Percentiles rank a stretch among this genome's conserved stretches.
These are phyloP conservation scores for Candida insectorum DNA, from an alignment of 805 yeast genomes.

Conservation along the genomic window DNA sequence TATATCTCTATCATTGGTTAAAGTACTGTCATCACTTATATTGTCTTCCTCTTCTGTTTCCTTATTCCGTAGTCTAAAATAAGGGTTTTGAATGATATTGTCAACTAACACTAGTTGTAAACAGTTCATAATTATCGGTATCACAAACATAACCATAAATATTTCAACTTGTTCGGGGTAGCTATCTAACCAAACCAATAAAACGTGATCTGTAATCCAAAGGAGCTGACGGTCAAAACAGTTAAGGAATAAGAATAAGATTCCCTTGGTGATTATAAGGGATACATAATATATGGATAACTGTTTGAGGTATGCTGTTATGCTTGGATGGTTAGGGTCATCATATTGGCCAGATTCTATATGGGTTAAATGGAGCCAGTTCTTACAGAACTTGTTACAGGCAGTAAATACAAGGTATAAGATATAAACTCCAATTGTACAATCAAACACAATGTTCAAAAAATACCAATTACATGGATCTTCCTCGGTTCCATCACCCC, in stretches of 20 bases:
- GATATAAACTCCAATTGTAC: conserved; percentile 90
- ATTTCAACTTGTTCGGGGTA: conserved; percentile 77
- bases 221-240: conserved; percentile 52
- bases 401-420: conserved; percentile 50
- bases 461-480: conserved; percentile 93
- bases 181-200: conserved; percentile 79
- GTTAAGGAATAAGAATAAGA: conserved; percentile 60
- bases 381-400: conserved; percentile 42
- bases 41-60: neutral
- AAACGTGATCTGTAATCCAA: conserved; percentile 61
- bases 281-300: conserved; percentile 65
- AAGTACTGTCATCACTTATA: neutral
- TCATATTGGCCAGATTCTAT: conserved; percentile 64
- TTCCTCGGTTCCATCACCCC: conserved; percentile 16
- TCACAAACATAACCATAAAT: conserved; percentile 79
- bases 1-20: neutral
- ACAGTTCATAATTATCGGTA: conserved; percentile 70
- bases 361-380: conserved; percentile 37
- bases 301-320: conserved; percentile 64
- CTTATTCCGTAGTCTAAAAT: conserved; percentile 5
- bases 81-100: conserved; percentile 62
- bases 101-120: conserved; percentile 73
- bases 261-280: conserved; percentile 59
- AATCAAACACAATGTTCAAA: conserved; percentile 80
- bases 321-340: conserved; percentile 53